Percentiles rank a stretch among this genome's conserved stretches.
Conservation (phyloP, 1,139 yeast species). For the Tardiomyces depauwii region DNA sequence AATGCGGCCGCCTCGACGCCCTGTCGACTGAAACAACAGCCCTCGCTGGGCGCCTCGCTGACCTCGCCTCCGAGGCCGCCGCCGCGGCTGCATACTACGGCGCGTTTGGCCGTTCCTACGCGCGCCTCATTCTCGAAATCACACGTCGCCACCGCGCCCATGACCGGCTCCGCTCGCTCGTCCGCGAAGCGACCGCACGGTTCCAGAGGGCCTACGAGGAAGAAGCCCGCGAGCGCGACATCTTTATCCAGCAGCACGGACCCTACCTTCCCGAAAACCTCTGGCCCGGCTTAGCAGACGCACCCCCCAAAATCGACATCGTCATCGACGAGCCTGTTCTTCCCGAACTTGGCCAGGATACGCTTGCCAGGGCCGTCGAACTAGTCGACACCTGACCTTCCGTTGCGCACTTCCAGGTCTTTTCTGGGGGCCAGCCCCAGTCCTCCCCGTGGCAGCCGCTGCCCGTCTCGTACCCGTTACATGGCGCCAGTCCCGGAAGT, state of each 20-base stretch:
- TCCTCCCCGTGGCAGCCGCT: too few species aligned
- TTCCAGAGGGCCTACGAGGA: neutral
- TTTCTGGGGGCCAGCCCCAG: too few species aligned
- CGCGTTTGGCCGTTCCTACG: constrained; percentile 38
- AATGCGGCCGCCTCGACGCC: neutral
- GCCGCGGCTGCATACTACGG: constrained; percentile 37
- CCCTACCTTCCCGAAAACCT: neutral
- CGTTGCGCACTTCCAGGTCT: too few species aligned
- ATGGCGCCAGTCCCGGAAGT: too few species aligned
- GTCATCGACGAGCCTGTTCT: neutral
- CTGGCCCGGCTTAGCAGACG: neutral
- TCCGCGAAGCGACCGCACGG: constrained; percentile 25
- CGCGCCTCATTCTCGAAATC: constrained; percentile 38
- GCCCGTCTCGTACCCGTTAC: too few species aligned
- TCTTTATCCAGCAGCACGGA: neutral
- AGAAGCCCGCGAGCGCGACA: neutral
- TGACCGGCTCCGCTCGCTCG: constrained; percentile 27
- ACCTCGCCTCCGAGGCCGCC: constrained; percentile 19
- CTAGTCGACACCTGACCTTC: too few species aligned
- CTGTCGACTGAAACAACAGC: neutral
- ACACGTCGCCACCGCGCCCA: constrained; percentile 36
- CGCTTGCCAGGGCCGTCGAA: neutral
- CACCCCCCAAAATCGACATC: neutral
- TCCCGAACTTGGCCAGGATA: neutral
- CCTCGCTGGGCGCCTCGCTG: constrained; percentile 2